Evolutionary conservation across 495 filamentous ascomycete genomes (phyloP).

Genomic region (Emericellopsis terricola): DNA sequence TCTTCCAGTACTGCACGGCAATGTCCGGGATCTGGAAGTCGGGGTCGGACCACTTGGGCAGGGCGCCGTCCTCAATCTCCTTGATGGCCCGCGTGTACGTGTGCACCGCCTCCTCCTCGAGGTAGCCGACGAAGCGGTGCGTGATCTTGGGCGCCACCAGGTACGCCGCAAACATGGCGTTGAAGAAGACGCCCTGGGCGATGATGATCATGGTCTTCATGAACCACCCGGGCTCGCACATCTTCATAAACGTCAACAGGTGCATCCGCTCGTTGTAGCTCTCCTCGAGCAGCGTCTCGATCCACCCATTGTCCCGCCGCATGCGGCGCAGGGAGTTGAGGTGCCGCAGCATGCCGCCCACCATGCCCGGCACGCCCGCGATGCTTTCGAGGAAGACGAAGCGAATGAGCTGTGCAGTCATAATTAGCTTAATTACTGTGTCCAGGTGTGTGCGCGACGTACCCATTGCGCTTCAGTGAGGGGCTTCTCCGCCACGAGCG

Average conservation of each 20-base stretch:
- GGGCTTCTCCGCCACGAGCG: conserved; percentile 21
- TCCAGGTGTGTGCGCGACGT: neutral
- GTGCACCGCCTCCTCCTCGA: conserved; percentile 92
- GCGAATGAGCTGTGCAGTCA: conserved; percentile 37
- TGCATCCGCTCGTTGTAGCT: conserved; percentile 95
- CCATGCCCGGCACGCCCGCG: conserved; percentile 92
- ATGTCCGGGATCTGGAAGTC: conserved; percentile 70
- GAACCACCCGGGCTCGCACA: conserved; percentile 78
- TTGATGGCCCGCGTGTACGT: conserved; percentile 80
- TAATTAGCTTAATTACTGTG: conserved; percentile 2
- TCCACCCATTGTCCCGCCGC: conserved; percentile 94
- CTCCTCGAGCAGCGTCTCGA: conserved; percentile 89
- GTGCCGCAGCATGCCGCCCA: conserved; percentile 84
- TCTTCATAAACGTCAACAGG: conserved; percentile 82
- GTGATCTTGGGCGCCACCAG: conserved; percentile 75
- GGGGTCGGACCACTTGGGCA: conserved; percentile 58
- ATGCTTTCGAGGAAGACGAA: conserved; percentile 91
- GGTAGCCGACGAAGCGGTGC: conserved; percentile 91
- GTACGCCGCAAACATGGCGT: conserved; percentile 79
- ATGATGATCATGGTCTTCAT: conserved; percentile 77
- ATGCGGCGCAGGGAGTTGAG: conserved; percentile 64
- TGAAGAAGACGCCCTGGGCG: conserved; percentile 81
- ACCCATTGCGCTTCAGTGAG: conserved; percentile 30
- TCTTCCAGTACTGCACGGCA: conserved; percentile 76
- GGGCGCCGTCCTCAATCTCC: conserved; percentile 66